Base-by-base conservation (phyloP, 192 early-diverging fungal genomes). In the Coemansia sp. region DNA sequence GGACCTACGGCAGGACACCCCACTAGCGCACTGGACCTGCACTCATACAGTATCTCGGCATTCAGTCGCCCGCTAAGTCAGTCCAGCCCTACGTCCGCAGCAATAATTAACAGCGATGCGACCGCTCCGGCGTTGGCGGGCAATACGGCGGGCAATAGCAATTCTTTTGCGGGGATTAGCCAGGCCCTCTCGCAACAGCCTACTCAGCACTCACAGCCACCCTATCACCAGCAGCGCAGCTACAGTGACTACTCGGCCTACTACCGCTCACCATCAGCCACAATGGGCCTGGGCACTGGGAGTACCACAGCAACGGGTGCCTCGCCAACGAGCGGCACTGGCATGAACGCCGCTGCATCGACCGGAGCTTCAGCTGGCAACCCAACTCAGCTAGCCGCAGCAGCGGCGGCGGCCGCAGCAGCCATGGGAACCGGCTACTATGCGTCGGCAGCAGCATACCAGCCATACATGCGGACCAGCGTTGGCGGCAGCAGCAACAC, bases 11-110 rank as follows among this genome's bases (percentile, higher is more conserved):
- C 45, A 0, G 35, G 13, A 3, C 13, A 51, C 31, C 24, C 70
- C n/a, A 39, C 61, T 16, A 74, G 59, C n/a, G 50, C 62, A 20
- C 64, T 71, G 9, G 79, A 82, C 34, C 16, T 76, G 53, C 73
- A 67, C 39, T 48, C 78, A 2, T 81, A 82, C 58, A 82, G 74
- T 35, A 70, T 82, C n/a, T 82, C 79, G 39, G 73, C 79, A 13
- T 71, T 82, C 37, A 82, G 74, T 34, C 66, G 79, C 2, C 79
- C 79, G 42, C 67, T 82, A 3, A 66, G 59, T 21, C 73, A 73
- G 64, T 28, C 63, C 9, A 69, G 57, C 33, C 58, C 63, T 59
- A 73, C 79, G 6, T 45, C 77, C 3, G 55, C 73, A 20, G 60
- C 69, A 61, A 64, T 82, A 57, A 35, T 76, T 20, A 62, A 60